Conservation (phyloP, 2,329 filamentous ascomycete genomes). For the Lojkania enalia region DNA sequence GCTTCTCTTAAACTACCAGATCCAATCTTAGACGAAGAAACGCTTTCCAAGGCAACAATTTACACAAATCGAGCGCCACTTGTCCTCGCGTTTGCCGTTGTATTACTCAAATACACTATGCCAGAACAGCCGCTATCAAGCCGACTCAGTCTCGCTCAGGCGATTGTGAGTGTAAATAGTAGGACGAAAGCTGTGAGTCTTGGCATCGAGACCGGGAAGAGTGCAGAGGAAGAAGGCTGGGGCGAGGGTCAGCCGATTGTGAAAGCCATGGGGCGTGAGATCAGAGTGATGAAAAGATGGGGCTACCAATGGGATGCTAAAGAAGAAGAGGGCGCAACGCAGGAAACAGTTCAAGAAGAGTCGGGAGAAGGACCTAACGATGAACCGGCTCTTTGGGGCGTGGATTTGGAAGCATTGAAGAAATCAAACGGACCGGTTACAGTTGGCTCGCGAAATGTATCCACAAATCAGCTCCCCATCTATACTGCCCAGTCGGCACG, state of each 20-base stretch:
- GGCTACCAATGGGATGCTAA: conserved; percentile 64
- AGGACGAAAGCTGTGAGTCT: conserved; percentile 74
- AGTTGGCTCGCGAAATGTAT: conserved; percentile 13
- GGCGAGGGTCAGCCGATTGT: conserved; percentile 75
- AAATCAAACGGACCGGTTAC: conserved; percentile 46
- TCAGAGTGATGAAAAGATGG: conserved; percentile 75
- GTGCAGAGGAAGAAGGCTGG: conserved; percentile 71
- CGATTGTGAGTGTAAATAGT: conserved; percentile 80
- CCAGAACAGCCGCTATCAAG: conserved; percentile 85
- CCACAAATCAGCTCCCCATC: conserved; percentile 64
- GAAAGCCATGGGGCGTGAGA: conserved; percentile 71
- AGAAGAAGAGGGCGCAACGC: conserved; percentile 27
- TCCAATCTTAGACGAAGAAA: conserved; percentile 59
- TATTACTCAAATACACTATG: conserved; percentile 77
- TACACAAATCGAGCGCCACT: conserved; percentile 81
- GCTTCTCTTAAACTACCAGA: conserved; percentile 62
- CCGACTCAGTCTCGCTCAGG: conserved; percentile 78
- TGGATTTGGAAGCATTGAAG: conserved; percentile 60
- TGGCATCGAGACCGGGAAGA: conserved; percentile 67
- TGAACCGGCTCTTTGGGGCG: conserved; percentile 59
- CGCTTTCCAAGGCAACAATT: conserved; percentile 61
- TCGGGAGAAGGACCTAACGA: conserved; percentile 24
- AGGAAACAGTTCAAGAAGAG: conserved; percentile 21
- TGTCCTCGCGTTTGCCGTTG: conserved; percentile 77
- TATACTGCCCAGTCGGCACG: conserved; percentile 72